phyloP scores from a whole-genome alignment of 345 rosid species.

The Syzygium oleosum region DNA sequence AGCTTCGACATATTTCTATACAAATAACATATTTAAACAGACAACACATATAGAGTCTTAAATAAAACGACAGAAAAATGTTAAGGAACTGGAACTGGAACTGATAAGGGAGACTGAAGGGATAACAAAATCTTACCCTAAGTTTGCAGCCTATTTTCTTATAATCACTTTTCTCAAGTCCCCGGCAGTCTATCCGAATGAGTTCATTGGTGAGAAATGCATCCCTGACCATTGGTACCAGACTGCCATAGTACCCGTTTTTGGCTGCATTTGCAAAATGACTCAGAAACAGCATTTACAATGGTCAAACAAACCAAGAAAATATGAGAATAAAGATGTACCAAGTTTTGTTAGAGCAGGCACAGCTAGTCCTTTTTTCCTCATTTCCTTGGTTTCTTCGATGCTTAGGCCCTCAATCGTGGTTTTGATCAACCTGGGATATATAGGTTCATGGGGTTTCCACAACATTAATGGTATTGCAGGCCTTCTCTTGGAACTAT shows the following conservation, averaged over 20 bases:
- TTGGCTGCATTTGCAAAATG: conserved; percentile 47
- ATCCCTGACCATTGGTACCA: conserved; percentile 88
- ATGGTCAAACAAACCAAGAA: neutral
- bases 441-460: conserved; percentile 90
- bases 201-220: conserved; percentile 68
- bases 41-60: neutral
- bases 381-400: conserved; percentile 79
- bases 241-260: conserved; percentile 88
- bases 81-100: neutral
- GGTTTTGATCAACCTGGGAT: conserved; percentile 82
- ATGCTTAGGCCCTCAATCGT: conserved; percentile 73
- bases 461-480: conserved; percentile 81
- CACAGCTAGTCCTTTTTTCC: conserved; percentile 68
- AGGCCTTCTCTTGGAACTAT: conserved; percentile 68
- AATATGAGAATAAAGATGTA: conserved; percentile 9
- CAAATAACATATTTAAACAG: neutral
- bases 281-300: neutral
- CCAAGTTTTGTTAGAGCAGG: conserved; percentile 79
- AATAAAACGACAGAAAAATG: neutral
- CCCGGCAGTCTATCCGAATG: conserved; percentile 75
- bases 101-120: neutral
- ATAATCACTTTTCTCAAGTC: conserved; percentile 78
- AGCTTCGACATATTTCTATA: neutral
- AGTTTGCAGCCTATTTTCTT: conserved; percentile 94
- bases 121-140: conserved; percentile 34